Conservation (phyloP, 257 asterid species). For the Forsythia suspensa region DNA sequence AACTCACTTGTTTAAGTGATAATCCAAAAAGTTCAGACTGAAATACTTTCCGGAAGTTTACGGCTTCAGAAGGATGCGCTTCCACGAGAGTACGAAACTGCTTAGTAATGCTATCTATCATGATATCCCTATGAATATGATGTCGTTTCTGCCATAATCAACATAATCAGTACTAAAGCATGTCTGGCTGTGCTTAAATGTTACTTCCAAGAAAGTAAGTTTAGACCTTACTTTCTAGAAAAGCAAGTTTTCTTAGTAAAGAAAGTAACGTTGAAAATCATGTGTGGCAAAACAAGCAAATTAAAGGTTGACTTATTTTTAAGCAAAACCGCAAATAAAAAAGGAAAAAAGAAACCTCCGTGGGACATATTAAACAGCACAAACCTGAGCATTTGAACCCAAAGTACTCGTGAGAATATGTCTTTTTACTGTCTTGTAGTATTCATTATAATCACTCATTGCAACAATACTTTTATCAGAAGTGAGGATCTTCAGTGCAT, state of each 20-base stretch:
- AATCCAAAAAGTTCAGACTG: conserved; percentile 77
- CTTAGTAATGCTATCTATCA: conserved; percentile 45
- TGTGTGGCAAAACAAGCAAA: no score
- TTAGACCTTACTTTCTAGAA: no score
- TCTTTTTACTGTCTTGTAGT: conserved; percentile 53
- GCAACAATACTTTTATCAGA: conserved; percentile 67
- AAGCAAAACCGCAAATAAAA: no score
- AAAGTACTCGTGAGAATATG: conserved; percentile 60
- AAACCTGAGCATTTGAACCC: conserved; percentile 82
- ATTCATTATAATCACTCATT: conserved; percentile 76
- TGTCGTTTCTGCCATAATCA: conserved; percentile 58
- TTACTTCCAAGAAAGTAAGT: no score
- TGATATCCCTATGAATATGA: conserved; percentile 56
- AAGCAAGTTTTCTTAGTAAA: no score
- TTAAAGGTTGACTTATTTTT: no score
- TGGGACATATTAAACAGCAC: neutral
- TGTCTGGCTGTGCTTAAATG: no score
- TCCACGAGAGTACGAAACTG: conserved; percentile 40
- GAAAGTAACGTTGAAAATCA: no score
- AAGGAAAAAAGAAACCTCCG: neutral
- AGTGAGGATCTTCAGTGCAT: conserved; percentile 72
- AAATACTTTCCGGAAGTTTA: conserved; percentile 64
- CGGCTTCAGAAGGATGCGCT: conserved; percentile 49
- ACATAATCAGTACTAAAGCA: neutral
- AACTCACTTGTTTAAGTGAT: conserved; percentile 66